Evolutionary conservation across 108 stramenopile species (phyloP).

Genomic region (Pseudonitzschia multistriata): DNA sequence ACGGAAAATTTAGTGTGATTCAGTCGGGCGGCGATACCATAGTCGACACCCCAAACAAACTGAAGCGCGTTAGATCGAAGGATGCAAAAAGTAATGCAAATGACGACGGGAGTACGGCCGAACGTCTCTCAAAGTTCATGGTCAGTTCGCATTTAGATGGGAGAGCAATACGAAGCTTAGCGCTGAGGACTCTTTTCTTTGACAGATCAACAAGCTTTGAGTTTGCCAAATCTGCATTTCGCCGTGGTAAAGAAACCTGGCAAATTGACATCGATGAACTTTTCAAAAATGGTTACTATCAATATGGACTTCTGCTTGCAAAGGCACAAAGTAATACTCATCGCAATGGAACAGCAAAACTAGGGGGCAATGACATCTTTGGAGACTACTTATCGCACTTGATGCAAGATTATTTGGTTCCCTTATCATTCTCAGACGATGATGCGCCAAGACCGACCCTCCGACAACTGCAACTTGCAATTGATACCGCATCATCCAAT

Average conservation of each 20-base stretch:
- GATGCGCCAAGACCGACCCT: conserved; percentile 31
- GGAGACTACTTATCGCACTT: conserved; percentile 55
- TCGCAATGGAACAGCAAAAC: conserved; percentile 31
- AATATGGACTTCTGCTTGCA: conserved; percentile 59
- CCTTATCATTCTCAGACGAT: conserved; percentile 31
- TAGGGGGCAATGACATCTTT: conserved; percentile 57
- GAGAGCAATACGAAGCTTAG: conserved; percentile 53
- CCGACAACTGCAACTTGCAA: conserved; percentile 27
- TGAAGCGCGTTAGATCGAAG: conserved; percentile 25
- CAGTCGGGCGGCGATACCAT: background rate
- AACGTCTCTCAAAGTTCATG: conserved; percentile 43
- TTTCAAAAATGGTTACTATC: conserved; percentile 66
- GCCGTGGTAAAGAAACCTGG: conserved; percentile 18
- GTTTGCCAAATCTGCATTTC: conserved; percentile 23
- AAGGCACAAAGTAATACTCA: conserved; percentile 32
- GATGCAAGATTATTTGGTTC: conserved; percentile 56
- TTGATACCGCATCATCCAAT: conserved; percentile 10
- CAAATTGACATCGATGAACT: conserved; percentile 47
- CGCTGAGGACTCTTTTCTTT: conserved; percentile 49
- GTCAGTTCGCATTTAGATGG: conserved; percentile 46
- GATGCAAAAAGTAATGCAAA: conserved; percentile 17
- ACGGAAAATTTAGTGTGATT: conserved; percentile 20
- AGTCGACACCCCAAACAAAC: conserved; percentile 7
- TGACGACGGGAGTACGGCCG: conserved; percentile 3
- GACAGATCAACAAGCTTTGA: conserved; percentile 35